Evolutionary conservation across 371 early-diverging fungal species (phyloP).

Genomic region (Fennellomyces sp.): DNA sequence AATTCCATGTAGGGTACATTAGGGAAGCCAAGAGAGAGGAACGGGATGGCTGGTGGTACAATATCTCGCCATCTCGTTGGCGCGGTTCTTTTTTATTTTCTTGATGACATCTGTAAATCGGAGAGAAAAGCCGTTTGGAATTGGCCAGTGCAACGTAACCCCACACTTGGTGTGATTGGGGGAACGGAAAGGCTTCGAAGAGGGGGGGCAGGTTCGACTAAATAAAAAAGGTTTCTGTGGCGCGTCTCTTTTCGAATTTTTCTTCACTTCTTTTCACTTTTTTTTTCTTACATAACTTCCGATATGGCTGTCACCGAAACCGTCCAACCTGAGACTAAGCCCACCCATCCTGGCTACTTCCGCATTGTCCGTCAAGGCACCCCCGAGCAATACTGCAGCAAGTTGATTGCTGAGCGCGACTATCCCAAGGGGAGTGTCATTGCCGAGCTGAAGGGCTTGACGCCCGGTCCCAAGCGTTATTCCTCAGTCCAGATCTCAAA

Average conservation of each 20-base stretch:
- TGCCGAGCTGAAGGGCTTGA: conserved; percentile 55
- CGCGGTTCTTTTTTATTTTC: not conserved
- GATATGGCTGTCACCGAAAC: conserved; percentile 11
- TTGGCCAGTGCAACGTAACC: conserved; percentile 5
- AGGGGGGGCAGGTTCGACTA: not conserved
- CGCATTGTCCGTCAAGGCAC: conserved; percentile 53
- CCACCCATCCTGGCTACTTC: conserved; percentile 51
- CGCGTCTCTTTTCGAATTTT: not conserved
- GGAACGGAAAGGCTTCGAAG: not conserved
- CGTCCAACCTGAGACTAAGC: conserved; percentile 8
- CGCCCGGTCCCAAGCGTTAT: conserved; percentile 61
- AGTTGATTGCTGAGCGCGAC: conserved; percentile 52
- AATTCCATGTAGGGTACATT: too few species aligned
- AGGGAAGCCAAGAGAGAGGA: too few species aligned
- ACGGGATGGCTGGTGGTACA: too few species aligned
- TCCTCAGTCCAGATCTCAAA: conserved; percentile 68
- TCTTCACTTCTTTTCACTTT: not conserved
- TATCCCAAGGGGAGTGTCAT: conserved; percentile 59
- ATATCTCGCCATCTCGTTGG: not conserved
- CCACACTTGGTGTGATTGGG: not conserved
- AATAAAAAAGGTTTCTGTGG: not conserved
- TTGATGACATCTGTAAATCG: conserved; percentile 14
- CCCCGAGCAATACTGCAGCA: conserved; percentile 54
- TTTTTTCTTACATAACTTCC: not conserved
- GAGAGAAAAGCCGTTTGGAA: not conserved